Base-by-base conservation (phyloP, 2,329 filamentous ascomycete genomes). In the Botrytis sinoallii region DNA sequence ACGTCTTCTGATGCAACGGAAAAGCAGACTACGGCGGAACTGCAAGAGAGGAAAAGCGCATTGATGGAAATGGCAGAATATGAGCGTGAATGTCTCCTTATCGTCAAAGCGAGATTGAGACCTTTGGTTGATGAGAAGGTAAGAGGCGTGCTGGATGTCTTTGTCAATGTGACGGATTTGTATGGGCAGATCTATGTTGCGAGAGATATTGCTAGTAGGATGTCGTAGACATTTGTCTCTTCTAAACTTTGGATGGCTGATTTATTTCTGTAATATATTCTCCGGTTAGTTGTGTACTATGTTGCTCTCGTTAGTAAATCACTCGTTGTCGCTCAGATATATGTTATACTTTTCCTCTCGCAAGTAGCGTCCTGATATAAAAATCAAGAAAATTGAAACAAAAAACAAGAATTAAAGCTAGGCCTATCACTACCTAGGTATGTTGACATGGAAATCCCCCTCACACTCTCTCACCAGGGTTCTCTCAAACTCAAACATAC, bases 161-260 rank as follows among this genome's bases (percentile, higher is more conserved):
- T 72, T 52, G 57, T 75, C 10, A 29, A 71, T 72, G 73, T 75
- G 6, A 73, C 71, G 25, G 74, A 75, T 65, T 52, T 72, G 20
- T 74, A 74, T 57, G 74, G 73, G 16, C 73, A 75, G 32, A 75
- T 73, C 5, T 75, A 75, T 70, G 63, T 70, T 12, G 64, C 72
- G 1, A 72, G 63, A 60, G 67, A 74, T 52, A 75, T 75, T 67
- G 65, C 46, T 9, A 72, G 52, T 55, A 32, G 71, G 25, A 38
- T 73, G 48, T 38, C 35, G 6, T 71, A 57, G 38, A 42, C 4
- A 12, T 20, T 29, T 44, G 3, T 8, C n/a, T 64, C 20, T 29
- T 20, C 18, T n/a, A 0, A 4, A 10, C 1, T 12, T n/a, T 29
- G 16, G 16, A 64, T 29, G 14, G n/a, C 38, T 29, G 25, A 6